Evolutionary conservation across 179 eudicot genomes (phyloP).

Genomic region (Dionaea muscipula): DNA sequence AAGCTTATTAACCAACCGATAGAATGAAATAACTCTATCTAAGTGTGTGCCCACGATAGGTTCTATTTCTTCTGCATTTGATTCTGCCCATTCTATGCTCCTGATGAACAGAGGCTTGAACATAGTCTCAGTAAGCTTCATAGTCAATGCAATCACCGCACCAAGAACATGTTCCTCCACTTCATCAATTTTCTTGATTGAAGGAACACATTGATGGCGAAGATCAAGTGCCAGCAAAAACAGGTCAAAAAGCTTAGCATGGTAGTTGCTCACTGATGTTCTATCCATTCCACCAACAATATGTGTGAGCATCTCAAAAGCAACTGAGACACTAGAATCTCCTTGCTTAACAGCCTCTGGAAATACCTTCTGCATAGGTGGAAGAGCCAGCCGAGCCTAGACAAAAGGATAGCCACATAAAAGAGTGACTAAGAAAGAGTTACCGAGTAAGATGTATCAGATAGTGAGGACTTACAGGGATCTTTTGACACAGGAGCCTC

Average conservation of each 20-base stretch:
- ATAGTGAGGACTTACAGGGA: slow-evolving; percentile 38
- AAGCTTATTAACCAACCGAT: slow-evolving; percentile 60
- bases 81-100: slow-evolving; percentile 77
- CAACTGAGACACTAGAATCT: slow-evolving; percentile 45
- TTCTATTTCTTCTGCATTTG: slow-evolving; percentile 29
- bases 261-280: slow-evolving; percentile 45
- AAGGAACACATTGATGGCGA: slow-evolving; percentile 51
- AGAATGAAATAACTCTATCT: slow-evolving; percentile 61
- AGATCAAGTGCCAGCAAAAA: slow-evolving; percentile 81
- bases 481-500: slow-evolving; percentile 54
- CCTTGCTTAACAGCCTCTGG: slow-evolving; percentile 55
- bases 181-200: slow-evolving; percentile 32
- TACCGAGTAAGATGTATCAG: neutral
- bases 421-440: neutral
- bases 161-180: slow-evolving; percentile 58
- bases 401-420: slow-evolving; percentile 6
- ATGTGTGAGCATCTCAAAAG: slow-evolving; percentile 62
- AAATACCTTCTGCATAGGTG: slow-evolving; percentile 56
- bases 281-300: slow-evolving; percentile 61
- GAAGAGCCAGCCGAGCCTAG: slow-evolving; percentile 66
- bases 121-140: slow-evolving; percentile 93
- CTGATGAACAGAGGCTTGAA: slow-evolving; percentile 82
- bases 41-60: slow-evolving; percentile 20
- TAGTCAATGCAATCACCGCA: slow-evolving; percentile 52
- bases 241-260: slow-evolving; percentile 54